phyloP scores from a whole-genome alignment of 2,329 filamentous ascomycete species.

The Cytospora piceae region DNA sequence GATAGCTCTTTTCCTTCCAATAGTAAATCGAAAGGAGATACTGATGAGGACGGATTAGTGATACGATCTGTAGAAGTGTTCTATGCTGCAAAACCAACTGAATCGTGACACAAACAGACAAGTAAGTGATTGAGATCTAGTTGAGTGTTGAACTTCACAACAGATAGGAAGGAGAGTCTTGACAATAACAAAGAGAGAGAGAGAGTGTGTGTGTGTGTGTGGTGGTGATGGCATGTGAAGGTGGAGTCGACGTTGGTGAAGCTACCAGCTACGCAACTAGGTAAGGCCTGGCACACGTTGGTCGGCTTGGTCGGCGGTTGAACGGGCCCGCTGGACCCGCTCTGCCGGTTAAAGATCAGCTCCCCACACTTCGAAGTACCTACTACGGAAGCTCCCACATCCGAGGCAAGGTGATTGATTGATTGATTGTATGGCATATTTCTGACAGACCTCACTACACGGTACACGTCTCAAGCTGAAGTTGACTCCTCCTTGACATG shows the following conservation, averaged over 20 bases:
- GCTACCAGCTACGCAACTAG: background rate
- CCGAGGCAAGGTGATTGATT: background rate
- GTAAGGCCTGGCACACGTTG: background rate
- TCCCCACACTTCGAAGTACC: background rate
- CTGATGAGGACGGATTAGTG: background rate
- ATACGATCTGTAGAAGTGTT: background rate
- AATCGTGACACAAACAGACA: background rate
- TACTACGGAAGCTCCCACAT: background rate
- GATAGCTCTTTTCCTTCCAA: background rate
- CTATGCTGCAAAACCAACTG: background rate
- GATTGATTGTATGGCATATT: background rate
- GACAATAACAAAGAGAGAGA: too few relatives aligned
- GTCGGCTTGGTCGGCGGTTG: constrained; percentile 8
- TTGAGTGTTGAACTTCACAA: too few relatives aligned
- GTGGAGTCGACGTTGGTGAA: background rate
- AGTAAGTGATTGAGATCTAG: background rate
- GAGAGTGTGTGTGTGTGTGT: too few relatives aligned
- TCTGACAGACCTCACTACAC: too few relatives aligned
- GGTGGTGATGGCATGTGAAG: background rate
- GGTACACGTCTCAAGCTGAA: too few relatives aligned
- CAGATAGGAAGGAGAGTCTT: too few relatives aligned
- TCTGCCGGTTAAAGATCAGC: background rate
- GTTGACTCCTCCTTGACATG: too few relatives aligned
- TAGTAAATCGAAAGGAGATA: background rate
- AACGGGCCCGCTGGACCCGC: constrained; percentile 6